Conservation (phyloP, 495 filamentous ascomycete genomes). For the Penicillium mononematosum region DNA sequence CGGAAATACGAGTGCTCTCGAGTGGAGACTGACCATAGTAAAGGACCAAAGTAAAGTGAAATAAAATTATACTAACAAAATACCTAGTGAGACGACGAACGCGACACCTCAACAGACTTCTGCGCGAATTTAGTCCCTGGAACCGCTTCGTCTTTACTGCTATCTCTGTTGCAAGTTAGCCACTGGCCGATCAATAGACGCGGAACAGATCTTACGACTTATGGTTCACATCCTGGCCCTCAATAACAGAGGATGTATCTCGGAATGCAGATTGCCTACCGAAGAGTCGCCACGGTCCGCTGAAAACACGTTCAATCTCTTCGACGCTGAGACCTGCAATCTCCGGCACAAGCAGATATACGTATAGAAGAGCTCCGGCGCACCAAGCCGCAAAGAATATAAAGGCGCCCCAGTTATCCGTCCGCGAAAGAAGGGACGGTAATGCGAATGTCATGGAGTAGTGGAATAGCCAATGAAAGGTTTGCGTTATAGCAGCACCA, state of each 20-base stretch:
- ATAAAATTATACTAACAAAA: too few species aligned
- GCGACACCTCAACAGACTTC: too few species aligned
- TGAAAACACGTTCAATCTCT: constrained; percentile 18
- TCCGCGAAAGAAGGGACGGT: constrained; percentile 11
- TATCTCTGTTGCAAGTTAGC: not conserved
- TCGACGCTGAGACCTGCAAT: constrained; percentile 17
- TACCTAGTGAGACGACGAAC: too few species aligned
- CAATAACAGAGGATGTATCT: not conserved
- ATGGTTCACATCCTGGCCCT: not conserved
- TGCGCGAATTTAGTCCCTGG: too few species aligned
- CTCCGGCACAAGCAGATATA: constrained; percentile 32
- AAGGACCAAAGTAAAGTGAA: too few species aligned
- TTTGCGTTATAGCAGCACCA: constrained; percentile 17
- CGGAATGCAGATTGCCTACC: not conserved
- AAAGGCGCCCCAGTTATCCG: constrained; percentile 25
- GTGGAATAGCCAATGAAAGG: constrained; percentile 24
- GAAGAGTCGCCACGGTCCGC: constrained; percentile 7
- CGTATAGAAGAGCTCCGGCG: constrained; percentile 15
- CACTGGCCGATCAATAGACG: not conserved
- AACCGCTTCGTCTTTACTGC: too few species aligned
- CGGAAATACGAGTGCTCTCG: too few species aligned
- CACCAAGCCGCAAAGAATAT: constrained; percentile 26
- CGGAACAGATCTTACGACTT: not conserved
- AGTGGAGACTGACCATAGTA: too few species aligned
- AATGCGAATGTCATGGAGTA: constrained; percentile 17